These are phyloP conservation scores for Neospermospora avenae DNA, from an alignment of 2,329 filamentous ascomycete species.

Conservation along the genomic window DNA sequence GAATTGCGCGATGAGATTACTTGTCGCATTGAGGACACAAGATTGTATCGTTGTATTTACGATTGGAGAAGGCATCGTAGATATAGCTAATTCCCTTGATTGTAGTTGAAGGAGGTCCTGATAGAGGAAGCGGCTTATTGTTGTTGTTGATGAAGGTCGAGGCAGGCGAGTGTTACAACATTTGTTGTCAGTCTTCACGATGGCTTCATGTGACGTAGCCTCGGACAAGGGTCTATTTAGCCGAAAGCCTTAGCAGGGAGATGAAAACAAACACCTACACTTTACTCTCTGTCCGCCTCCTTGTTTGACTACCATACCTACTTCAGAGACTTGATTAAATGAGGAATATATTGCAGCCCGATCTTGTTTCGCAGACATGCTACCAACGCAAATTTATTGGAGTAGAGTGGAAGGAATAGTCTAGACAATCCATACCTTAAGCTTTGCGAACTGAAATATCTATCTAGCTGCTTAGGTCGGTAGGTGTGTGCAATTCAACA, in stretches of 20 bases:
- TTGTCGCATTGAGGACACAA: conserved; percentile 60
- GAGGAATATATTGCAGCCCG: too few species aligned
- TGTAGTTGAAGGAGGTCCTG: background rate
- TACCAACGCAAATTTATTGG: too few species aligned
- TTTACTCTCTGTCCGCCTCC: too few species aligned
- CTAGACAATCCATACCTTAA: too few species aligned
- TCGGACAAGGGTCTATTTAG: background rate
- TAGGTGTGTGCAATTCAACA: too few species aligned
- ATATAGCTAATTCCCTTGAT: background rate
- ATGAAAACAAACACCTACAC: too few species aligned
- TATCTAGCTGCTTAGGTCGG: too few species aligned
- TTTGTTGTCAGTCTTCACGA: background rate
- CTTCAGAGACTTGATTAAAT: too few species aligned
- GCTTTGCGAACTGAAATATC: too few species aligned
- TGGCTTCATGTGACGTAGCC: conserved; percentile 1
- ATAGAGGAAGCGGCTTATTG: background rate
- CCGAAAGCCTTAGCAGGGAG: background rate
- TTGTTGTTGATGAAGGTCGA: background rate
- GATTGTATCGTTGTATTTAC: conserved; percentile 62
- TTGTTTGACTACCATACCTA: too few species aligned
- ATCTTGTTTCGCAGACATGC: too few species aligned
- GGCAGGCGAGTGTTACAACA: background rate
- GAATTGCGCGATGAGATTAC: conserved; percentile 71
- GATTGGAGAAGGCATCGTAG: conserved; percentile 45
- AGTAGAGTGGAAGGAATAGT: too few species aligned